Base-by-base conservation (phyloP, 208 protist species). In the Phytomonas francai region DNA sequence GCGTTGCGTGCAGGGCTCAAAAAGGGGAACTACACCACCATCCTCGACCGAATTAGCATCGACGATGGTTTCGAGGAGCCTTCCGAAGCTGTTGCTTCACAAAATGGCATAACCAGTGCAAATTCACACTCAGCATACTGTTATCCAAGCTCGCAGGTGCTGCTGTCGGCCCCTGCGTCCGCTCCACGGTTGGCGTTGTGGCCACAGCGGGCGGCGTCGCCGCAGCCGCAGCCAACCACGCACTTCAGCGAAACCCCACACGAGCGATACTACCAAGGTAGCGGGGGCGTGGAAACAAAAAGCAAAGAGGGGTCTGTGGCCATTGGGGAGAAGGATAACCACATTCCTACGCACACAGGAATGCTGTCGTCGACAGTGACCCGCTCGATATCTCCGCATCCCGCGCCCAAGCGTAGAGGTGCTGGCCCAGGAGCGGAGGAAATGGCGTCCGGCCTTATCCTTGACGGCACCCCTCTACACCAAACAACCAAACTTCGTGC, bases 201-300 rank as follows among this genome's bases (percentile, higher is more conserved):
- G 63, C 28, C 34, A 32, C 60, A 59, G 6, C 57, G 54, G 57
- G 39, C 65, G 0, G 60, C 61, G 8, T 64, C 57, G 33, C 49
- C 62, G 27, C 22, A n/a, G 45, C 28, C 57, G 33, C 30, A 66
- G 27, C 49, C 39, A 5, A 63, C 63, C 25, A 32, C 70, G 45
- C 64, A 31, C 22, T 34, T 64, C 59, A 14, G 69, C 72, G 34
- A 70, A 65, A 22, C 74, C 67, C 32, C 69, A 66, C 27, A 66
- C 69, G 62, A 65, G 69, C 16, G 66, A 70, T 34, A 28, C 34
- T 2, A 32, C 31, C 29, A 59, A 60, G 42, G 64, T 71, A 54
- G 59, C 31, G 8, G 45, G 34, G n/a, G 36, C 6, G 22, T n/a
- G 27, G 34, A 54, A 1, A 32, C 42, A 42, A 73, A 62, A 60